These are phyloP conservation scores for Rosa chinensis DNA, from an alignment of 306 rosid genomes.

Conservation along the genomic window DNA sequence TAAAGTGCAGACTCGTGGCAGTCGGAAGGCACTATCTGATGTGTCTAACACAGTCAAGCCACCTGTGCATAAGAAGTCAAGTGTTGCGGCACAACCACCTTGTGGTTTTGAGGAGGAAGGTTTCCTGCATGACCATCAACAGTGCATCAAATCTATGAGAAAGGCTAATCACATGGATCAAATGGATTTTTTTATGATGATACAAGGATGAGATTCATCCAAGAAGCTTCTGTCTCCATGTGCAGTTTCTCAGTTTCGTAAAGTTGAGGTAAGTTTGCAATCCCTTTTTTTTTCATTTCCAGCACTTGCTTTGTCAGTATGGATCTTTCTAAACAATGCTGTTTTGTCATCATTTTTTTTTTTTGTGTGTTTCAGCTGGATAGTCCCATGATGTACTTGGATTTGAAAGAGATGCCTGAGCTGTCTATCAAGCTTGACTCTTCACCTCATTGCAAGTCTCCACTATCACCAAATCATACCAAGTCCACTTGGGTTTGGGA, in stretches of 20 bases:
- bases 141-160: conserved; percentile 51
- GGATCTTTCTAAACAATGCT: background rate
- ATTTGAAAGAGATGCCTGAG: conserved; percentile 25
- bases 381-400: background rate
- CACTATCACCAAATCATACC: background rate
- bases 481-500: conserved; percentile 4
- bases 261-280: conserved; percentile 35
- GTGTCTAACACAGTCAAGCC: conserved; percentile 59
- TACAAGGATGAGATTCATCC: conserved; percentile 30
- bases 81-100: conserved; percentile 27
- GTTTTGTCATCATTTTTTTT: background rate
- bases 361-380: background rate
- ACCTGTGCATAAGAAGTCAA: conserved; percentile 27
- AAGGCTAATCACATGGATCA: conserved; percentile 30
- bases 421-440: background rate
- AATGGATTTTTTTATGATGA: conserved; percentile 24
- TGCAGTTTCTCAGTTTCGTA: background rate
- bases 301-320: background rate
- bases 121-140: conserved; percentile 50
- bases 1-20: conserved; percentile 41
- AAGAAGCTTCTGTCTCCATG: background rate
- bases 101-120: conserved; percentile 51
- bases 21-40: conserved; percentile 58
- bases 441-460: conserved; percentile 5
- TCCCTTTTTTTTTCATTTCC: background rate